phyloP scores from a whole-genome alignment of 1,139 yeast genomes.

The Candida albicans region DNA sequence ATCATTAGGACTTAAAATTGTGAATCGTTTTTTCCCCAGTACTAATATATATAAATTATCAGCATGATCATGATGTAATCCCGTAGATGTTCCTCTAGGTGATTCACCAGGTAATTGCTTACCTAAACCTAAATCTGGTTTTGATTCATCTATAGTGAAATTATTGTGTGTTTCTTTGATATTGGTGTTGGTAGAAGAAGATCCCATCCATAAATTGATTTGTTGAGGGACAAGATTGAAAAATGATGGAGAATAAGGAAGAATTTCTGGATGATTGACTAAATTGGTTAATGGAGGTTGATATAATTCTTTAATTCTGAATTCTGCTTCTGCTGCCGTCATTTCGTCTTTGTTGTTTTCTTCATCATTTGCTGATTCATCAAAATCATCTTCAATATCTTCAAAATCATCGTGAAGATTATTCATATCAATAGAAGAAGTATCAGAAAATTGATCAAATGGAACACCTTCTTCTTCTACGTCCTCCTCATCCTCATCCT shows the following conservation, averaged over 20 bases:
- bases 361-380: slow-evolving; percentile 8
- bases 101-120: slow-evolving; percentile 45
- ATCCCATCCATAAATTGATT: slow-evolving; percentile 72
- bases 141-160: slow-evolving; percentile 12
- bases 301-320: slow-evolving; percentile 44
- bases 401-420: slow-evolving; percentile 55
- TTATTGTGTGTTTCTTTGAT: neutral
- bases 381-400: slow-evolving; percentile 26
- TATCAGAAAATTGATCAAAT: slow-evolving; percentile 15
- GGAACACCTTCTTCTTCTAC: slow-evolving; percentile 12
- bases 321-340: slow-evolving; percentile 26
- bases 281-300: slow-evolving; percentile 64
- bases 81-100: slow-evolving; percentile 66
- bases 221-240: slow-evolving; percentile 62
- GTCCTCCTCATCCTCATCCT: slow-evolving; percentile 15
- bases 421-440: slow-evolving; percentile 42
- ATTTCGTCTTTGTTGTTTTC: slow-evolving; percentile 18
- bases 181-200: slow-evolving; percentile 6
- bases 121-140: slow-evolving; percentile 36
- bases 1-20: slow-evolving; percentile 61
- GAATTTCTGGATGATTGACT: slow-evolving; percentile 17
- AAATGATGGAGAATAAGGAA: slow-evolving; percentile 46
- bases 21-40: slow-evolving; percentile 64
- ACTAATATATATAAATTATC: slow-evolving; percentile 66
- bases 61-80: slow-evolving; percentile 81